A percentile compares a stretch with the other conserved stretches of the same genome.
phyloP scores from a whole-genome alignment of 306 rosid genomes.

The Erythrophleum fordii region DNA sequence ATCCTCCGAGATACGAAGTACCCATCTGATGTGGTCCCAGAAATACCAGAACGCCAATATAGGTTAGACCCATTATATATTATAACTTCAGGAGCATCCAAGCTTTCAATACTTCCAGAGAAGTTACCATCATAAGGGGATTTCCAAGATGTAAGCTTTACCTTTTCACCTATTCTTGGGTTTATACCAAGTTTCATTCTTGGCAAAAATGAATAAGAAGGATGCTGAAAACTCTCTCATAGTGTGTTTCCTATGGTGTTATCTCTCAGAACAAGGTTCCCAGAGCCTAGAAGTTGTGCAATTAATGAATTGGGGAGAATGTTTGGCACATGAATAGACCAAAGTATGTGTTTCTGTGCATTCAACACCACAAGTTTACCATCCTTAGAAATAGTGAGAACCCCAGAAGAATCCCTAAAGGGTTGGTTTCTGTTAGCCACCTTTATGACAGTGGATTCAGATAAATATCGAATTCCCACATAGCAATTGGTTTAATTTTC shows the following conservation, averaged over 20 bases:
- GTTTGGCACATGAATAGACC: not conserved
- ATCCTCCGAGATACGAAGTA: no score
- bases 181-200: not conserved
- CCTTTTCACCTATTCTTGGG: not conserved
- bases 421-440: conserved; percentile 6
- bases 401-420: not conserved
- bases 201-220: not conserved
- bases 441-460: not conserved
- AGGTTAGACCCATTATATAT: not conserved
- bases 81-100: not conserved
- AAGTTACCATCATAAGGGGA: not conserved
- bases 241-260: not conserved
- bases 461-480: not conserved
- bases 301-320: not conserved
- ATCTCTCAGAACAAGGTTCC: not conserved
- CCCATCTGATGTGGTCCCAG: not conserved
- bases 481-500: not conserved
- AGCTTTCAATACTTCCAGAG: not conserved
- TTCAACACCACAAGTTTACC: not conserved
- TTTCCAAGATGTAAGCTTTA: not conserved
- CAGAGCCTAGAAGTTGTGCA: not conserved
- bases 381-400: not conserved
- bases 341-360: not conserved
- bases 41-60: conserved; percentile 28
- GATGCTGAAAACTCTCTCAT: not conserved